These are phyloP conservation scores for Fusarium aywerte DNA, from an alignment of 2,329 filamentous ascomycete species.

Conservation along the genomic window DNA sequence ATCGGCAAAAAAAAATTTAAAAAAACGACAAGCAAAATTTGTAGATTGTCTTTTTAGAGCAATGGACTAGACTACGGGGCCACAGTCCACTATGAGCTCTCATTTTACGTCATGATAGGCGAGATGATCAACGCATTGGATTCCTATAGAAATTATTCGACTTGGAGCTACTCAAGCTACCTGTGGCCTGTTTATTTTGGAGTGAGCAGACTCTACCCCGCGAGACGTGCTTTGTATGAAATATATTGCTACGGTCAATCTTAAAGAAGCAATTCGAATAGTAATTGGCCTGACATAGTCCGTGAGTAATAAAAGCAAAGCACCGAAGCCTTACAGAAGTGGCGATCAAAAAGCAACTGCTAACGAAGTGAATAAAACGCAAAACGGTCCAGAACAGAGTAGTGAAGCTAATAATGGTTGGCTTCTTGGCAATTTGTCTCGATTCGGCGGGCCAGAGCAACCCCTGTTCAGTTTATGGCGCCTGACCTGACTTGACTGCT, in stretches of 20 bases:
- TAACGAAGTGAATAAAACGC: neutral
- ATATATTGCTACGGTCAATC: neutral
- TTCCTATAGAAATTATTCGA: neutral
- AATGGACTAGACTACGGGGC: neutral
- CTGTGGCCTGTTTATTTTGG: too few relatives aligned
- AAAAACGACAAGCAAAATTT: neutral
- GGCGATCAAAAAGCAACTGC: neutral
- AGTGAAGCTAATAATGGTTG: conserved; percentile 1
- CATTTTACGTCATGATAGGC: conserved; percentile 20
- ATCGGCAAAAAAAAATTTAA: too few relatives aligned
- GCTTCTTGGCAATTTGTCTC: conserved; percentile 34
- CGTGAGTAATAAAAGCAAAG: neutral
- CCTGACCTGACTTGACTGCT: conserved; percentile 37
- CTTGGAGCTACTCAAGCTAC: neutral
- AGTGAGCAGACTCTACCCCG: neutral
- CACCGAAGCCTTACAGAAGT: neutral
- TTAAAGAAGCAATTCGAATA: neutral
- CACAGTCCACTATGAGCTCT: neutral
- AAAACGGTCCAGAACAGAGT: conserved; percentile 4
- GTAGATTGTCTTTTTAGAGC: neutral
- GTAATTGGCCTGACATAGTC: neutral
- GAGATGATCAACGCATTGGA: neutral
- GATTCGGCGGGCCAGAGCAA: conserved; percentile 8
- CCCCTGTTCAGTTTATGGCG: conserved; percentile 28
- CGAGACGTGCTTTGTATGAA: neutral